A percentile compares a stretch with the other conserved stretches of the same genome.
Evolutionary conservation across 352 stramenopile genomes (phyloP).

Genomic region (Globisporangium megalacanthum): DNA sequence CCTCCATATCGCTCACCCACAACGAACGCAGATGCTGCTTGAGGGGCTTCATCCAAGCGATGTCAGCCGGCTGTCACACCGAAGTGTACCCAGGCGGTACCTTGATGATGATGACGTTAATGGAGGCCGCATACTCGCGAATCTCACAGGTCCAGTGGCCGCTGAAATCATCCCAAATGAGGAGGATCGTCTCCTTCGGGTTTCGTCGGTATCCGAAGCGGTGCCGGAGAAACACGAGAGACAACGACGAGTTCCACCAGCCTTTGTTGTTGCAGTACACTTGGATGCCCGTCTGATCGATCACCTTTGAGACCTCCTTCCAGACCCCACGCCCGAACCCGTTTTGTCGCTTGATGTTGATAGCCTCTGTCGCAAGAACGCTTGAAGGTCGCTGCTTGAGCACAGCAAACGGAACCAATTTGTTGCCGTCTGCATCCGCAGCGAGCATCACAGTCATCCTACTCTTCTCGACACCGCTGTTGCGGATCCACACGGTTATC

Average conservation of each 20-base stretch:
- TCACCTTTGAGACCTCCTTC: constrained; percentile 12
- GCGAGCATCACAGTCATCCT: constrained; percentile 15
- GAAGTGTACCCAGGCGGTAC: background rate
- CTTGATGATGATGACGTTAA: background rate
- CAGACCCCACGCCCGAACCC: constrained; percentile 24
- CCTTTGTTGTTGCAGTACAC: constrained; percentile 22
- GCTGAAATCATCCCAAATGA: background rate
- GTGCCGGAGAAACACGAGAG: background rate
- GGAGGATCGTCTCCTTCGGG: background rate
- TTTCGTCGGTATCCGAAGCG: background rate
- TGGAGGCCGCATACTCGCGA: background rate
- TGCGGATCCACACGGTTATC: constrained; percentile 16
- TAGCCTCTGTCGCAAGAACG: constrained; percentile 3
- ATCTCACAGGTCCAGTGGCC: background rate
- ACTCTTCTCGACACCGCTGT: constrained; percentile 17
- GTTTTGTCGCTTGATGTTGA: constrained; percentile 14
- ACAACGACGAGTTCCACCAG: constrained; percentile 10
- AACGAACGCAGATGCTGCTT: background rate
- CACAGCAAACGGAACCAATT: constrained; percentile 16
- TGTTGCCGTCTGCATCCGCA: constrained; percentile 7
- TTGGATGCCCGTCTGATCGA: constrained; percentile 1
- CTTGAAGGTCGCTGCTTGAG: constrained; percentile 14
- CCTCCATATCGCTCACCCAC: background rate
- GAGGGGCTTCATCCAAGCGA: background rate
- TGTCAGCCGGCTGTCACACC: background rate